Evolutionary conservation across 2,329 filamentous ascomycete genomes (phyloP), one percentile per base, ranked within the genome.

Genomic region (Exophiala aquamarina): DNA sequence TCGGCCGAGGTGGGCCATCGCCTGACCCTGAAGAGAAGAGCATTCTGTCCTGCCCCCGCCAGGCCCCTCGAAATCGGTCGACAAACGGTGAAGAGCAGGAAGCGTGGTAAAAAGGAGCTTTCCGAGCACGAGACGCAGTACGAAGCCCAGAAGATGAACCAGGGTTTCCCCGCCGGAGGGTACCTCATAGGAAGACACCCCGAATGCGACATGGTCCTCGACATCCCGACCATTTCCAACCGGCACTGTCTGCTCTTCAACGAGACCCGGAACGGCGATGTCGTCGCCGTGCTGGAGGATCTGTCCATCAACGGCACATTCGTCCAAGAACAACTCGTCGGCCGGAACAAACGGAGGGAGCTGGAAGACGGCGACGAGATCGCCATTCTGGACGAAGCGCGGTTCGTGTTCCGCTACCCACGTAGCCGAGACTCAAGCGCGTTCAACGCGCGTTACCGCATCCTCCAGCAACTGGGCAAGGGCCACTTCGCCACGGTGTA

Each of bases 251-350:
- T 76, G 35, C 55, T 77, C 43, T 73, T 75, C 57, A 65, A 73
- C 40, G 78, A 84, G 63, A 82, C 78, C 56, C 78, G 74, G 54
- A 70, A 73, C 41, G 79, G 81, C 26, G 74, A 76, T 52, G 63
- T 74, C 1, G 69, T 82, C 33, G 92, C 89, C 7, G 79, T 97
- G 10, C 69, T 98, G 4, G 91, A 98, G 66, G 93, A 98, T 66
- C 72, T 97, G 15, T 98, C 93, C 5, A 93, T 84, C 63, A 98
- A 98, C 64, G 93, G 93, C 41, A 98, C 94, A 0, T 98, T 91
- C 64, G 86, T 98, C 59, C 97, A 97, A 62, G 90, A 96, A 60
- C 86, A 84, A 13, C 78, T 95, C 21, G 82, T 98, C 18, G 93
- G 93, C 18, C 85, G 92, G 41, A 98, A 98, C 67, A 89, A 95